Percentiles rank a stretch among this genome's conserved stretches.
Conservation (phyloP, 306 rosid genomes). For the Abrus precatorius region DNA sequence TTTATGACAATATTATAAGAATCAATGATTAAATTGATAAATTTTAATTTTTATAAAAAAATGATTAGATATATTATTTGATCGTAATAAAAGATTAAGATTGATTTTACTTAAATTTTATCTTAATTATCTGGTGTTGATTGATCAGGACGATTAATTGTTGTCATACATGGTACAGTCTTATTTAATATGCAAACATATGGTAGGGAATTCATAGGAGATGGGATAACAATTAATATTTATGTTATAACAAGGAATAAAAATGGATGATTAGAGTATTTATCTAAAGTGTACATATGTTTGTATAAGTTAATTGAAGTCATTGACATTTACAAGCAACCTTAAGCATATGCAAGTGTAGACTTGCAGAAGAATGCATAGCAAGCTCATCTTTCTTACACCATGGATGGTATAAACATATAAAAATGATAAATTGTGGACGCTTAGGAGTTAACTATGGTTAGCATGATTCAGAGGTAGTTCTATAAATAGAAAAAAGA, state of each 20-base stretch:
- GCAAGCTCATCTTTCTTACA: not conserved
- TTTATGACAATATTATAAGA: too few species aligned
- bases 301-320: conserved; percentile 28
- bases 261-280: conserved; percentile 9
- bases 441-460: conserved; percentile 33
- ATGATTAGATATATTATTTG: too few species aligned
- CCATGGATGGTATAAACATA: conserved; percentile 21
- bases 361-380: conserved; percentile 31
- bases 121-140: too few species aligned
- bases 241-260: conserved; percentile 5
- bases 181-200: not conserved
- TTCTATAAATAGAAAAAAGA: conserved; percentile 22
- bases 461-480: conserved; percentile 15
- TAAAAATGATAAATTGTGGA: not conserved
- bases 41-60: too few species aligned
- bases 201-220: not conserved
- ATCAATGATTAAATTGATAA: too few species aligned
- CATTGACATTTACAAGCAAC: conserved; percentile 41
- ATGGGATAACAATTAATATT: conserved; percentile 1
- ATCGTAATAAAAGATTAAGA: not conserved
- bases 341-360: conserved; percentile 17
- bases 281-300: not conserved
- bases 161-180: too few species aligned
- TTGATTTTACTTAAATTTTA: not conserved
- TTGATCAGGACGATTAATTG: too few species aligned